Base-by-base conservation (phyloP, 352 stramenopile genomes). In the Globisporangium apiculatum region DNA sequence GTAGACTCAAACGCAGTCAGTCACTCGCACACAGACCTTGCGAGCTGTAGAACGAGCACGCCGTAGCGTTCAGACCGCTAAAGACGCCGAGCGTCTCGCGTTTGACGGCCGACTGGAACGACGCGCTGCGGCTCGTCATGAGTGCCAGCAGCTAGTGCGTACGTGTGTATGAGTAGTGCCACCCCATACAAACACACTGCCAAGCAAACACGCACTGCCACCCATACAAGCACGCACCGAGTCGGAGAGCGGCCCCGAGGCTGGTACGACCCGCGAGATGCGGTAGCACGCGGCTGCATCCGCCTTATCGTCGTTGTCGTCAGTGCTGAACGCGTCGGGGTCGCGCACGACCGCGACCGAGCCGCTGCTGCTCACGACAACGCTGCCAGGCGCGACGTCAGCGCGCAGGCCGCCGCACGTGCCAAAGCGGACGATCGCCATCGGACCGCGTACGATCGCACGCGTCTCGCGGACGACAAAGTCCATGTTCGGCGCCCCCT, bases 401-500 rank as follows among this genome's bases (percentile, higher is more conserved):
- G 64, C 41, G 18, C 57, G 54, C 47, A 88, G 58, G 18, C 64
- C 71, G 10, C 78, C 80, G 48, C 78, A 90, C 5, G 75, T 86
- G 5, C 80, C 80, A 51, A 88, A 79, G 53, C 79, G 79, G 31
- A 86, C 61, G 50, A 89, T 85, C 17, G 40, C 67, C 65, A 89
- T 78, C 5, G 71, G 66, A 0, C 77, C 77, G 9, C 67, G 47
- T 3, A 84, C 70, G 24, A 87, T 64, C 10, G 66, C 69, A 31
- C 76, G 64, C n/a, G 69, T 67, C 62, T 90, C 80, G 37, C 80
- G 69, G 15, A 89, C 78, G 17, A 87, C 64, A 61, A 90, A 90
- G 61, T 90, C 80, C 78, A 90, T 90, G 59, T 87, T 90, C 10
- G 80, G 63, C 10, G 64, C 66, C 8, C 80, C 80, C 69, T 80